These are phyloP conservation scores for Micromonas commoda DNA, from an alignment of 139 green algal species.

Conservation along the genomic window DNA sequence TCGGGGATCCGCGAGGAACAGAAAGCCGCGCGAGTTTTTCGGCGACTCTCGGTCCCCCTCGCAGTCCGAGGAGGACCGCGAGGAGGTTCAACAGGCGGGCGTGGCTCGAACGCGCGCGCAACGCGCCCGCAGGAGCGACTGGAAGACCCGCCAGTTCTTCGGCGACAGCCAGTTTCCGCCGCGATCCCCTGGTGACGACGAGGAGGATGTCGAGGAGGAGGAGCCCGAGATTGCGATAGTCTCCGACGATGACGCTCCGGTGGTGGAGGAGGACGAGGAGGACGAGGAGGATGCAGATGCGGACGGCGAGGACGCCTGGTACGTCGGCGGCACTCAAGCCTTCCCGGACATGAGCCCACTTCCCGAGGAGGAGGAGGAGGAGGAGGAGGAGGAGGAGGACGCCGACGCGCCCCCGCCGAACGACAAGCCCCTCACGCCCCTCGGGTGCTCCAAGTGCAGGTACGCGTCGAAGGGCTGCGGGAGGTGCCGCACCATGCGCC, in stretches of 20 bases:
- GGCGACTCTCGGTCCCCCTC: background rate
- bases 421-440: background rate
- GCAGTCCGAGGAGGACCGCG: background rate
- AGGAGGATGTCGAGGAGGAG: background rate
- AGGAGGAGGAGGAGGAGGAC: background rate
- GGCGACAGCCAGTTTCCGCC: too few species aligned
- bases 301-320: background rate
- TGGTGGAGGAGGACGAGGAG: background rate
- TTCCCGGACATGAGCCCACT: too few species aligned
- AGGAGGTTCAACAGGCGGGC: background rate
- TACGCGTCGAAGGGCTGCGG: background rate
- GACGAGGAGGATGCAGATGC: background rate
- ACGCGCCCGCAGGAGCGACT: too few species aligned
- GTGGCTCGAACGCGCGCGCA: too few species aligned
- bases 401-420: background rate
- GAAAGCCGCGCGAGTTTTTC: background rate
- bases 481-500: background rate
- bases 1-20: background rate
- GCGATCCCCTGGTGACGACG: too few species aligned
- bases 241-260: background rate
- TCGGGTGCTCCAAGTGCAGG: conserved; percentile 6
- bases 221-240: background rate
- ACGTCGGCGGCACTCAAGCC: too few species aligned
- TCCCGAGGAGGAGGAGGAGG: background rate
- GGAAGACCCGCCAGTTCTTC: too few species aligned